Conservation (phyloP, 352 stramenopile species). For the Pythium apleroticum region DNA sequence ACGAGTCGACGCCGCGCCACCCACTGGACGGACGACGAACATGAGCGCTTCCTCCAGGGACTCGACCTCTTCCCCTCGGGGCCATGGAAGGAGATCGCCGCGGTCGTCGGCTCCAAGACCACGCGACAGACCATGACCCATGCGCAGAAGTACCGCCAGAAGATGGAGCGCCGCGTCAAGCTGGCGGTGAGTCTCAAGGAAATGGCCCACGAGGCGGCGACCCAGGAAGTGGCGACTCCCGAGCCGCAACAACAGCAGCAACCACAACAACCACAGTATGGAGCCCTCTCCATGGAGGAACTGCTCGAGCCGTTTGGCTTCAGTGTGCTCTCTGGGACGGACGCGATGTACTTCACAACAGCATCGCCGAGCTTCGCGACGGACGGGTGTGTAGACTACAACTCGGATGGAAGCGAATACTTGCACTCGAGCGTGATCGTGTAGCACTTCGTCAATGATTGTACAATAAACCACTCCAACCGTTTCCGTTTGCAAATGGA, state of each 20-base stretch:
- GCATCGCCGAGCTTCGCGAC: neutral
- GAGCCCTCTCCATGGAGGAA: neutral
- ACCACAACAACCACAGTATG: neutral
- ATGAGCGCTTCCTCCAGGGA: slow-evolving; percentile 48
- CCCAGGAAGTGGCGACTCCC: neutral
- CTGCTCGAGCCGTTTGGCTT: neutral
- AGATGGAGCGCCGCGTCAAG: slow-evolving; percentile 18
- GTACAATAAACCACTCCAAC: too few relatives aligned
- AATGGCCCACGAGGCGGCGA: slow-evolving; percentile 1
- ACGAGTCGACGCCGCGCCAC: neutral
- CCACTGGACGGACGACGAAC: slow-evolving; percentile 48
- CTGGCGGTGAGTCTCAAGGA: slow-evolving; percentile 1
- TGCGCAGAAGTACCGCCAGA: slow-evolving; percentile 48
- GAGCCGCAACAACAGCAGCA: neutral
- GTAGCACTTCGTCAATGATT: neutral
- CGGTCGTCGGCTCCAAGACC: slow-evolving; percentile 47
- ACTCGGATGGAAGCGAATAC: neutral
- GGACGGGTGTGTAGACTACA: neutral
- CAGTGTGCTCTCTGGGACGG: too few relatives aligned
- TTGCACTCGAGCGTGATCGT: neutral
- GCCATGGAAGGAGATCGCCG: slow-evolving; percentile 53
- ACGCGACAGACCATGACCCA: slow-evolving; percentile 57
- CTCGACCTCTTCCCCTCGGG: slow-evolving; percentile 48
- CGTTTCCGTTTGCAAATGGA: too few relatives aligned
- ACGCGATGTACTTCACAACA: neutral